Base-by-base conservation (phyloP, 2,329 filamentous ascomycete species). In the Apiospora marii region DNA sequence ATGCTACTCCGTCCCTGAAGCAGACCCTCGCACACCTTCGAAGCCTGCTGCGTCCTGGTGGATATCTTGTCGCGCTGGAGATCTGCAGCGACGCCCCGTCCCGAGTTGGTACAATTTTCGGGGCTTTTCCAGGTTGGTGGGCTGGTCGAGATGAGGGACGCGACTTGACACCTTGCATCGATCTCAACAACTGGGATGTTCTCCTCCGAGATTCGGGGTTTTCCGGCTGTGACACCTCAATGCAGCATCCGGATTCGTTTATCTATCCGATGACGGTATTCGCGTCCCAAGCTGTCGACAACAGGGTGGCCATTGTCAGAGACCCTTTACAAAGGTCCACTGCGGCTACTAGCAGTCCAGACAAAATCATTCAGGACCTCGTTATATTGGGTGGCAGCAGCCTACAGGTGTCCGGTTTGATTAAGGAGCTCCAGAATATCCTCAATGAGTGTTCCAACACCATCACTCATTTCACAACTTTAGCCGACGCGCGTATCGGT, bases 71-170 rank as follows among this genome's bases (percentile, higher is more conserved):
- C 22, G 34, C n/a, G n/a, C n/a, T n/a, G n/a, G n/a, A n/a, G n/a
- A n/a, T n/a, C n/a, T n/a, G n/a, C n/a, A n/a, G n/a, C n/a, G n/a
- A n/a, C n/a, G n/a, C n/a, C n/a, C n/a, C n/a, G n/a, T n/a, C n/a
- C n/a, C n/a, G n/a, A n/a, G n/a, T n/a, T n/a, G n/a, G n/a, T n/a
- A n/a, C n/a, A n/a, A 77, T 81, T 2, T 80, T 84, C 24, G 81
- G 81, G 1, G 72, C 77, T 5, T 73, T 85, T 0, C 78, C 81
- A 12, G 83, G 82, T 0, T 85, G 82, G 83, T 84, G 82, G 82
- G 64, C 78, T 4, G 79, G 79, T 8, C 74, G 37, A 75, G 81
- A 71, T 68, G 77, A 67, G 27, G 78, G 79, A 27, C 77, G 82
- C 1, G 72, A 49, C 24, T 71, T 72, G 30, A 67, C 68, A 2